These are phyloP conservation scores for Ophiostoma fasciatum DNA, from an alignment of 2,329 filamentous ascomycete species.

Conservation along the genomic window DNA sequence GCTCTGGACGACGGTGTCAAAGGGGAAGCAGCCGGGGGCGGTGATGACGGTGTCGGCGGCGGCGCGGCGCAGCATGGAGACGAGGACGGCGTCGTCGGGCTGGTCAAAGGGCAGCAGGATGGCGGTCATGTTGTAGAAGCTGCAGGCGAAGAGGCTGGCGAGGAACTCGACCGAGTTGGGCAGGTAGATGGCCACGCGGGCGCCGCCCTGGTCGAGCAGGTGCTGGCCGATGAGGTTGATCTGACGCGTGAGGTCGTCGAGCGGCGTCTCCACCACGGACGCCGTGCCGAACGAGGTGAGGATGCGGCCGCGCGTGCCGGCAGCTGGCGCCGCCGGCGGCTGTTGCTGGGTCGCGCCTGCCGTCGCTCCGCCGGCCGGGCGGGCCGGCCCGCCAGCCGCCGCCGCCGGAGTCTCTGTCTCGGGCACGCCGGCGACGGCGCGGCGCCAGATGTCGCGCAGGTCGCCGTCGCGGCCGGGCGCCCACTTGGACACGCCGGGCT, in stretches of 20 bases:
- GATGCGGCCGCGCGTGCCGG: constrained; percentile 42
- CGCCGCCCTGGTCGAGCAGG: constrained; percentile 54
- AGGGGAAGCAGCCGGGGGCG: constrained; percentile 72
- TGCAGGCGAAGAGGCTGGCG: constrained; percentile 67
- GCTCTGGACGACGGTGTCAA: constrained; percentile 54
- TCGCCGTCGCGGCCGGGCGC: constrained; percentile 73
- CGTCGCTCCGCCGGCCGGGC: too few species aligned
- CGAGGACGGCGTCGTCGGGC: constrained; percentile 45
- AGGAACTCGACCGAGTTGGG: constrained; percentile 89
- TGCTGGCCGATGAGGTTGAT: constrained; percentile 78
- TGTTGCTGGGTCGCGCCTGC: too few species aligned
- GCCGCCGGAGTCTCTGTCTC: constrained; percentile 42
- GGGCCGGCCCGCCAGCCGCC: not conserved
- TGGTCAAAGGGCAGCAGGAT: constrained; percentile 76
- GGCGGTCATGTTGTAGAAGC: constrained; percentile 78
- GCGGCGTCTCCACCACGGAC: constrained; percentile 56
- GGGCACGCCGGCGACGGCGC: constrained; percentile 47
- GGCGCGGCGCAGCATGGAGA: constrained; percentile 56
- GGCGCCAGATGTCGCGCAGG: constrained; percentile 78
- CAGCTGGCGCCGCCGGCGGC: not conserved
- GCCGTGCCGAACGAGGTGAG: constrained; percentile 67
- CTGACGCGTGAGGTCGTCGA: constrained; percentile 63
- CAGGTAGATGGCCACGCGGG: constrained; percentile 75
- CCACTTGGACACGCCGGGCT: constrained; percentile 69
- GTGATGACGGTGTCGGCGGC: constrained; percentile 72